Base-by-base conservation (phyloP, 306 rosid species). In the Vigna radiata region DNA sequence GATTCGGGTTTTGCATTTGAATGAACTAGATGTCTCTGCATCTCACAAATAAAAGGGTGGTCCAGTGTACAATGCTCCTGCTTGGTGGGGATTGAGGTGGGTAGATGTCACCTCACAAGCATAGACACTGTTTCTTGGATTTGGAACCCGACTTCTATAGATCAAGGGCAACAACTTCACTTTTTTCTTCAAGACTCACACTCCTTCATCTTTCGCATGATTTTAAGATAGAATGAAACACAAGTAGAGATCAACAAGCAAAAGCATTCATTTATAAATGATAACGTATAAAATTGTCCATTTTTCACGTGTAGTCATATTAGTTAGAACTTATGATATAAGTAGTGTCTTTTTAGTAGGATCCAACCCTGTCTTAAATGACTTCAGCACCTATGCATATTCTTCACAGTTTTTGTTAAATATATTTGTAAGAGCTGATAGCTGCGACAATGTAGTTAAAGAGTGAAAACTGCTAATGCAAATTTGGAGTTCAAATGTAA, bases 341-440 rank as follows among this genome's bases (percentile, higher is more conserved):
- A 49, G 37, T 25, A 27, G 31, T 36, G 14, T 53, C 52, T 17
- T 55, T 54, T 43, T 43, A 77, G 68, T 7, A 11, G 37, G 56
- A 39, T 55, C 75, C 68, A 54, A 50, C 47, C 46, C 47, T 12
- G 59, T 17, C 48, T 31, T 65, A 58, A n/a, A 50, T 50, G 48
- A 23, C 27, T 47, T 68, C 41, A 60, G 18, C 4, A 31, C 19
- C 27, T 33, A 11, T 41, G 8, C 17, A 11, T 13, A 64, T 47
- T 37, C n/a, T 53, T 46, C 8, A 25, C 56, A 68, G 67, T 74
- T 68, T 68, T 81, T 37, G 44, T 13, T 29, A 29, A 8, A 7
- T 61, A 55, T 49, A 41, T 46, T 29, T 37, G 14, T 4, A 58
- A 23, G 60, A 47, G 18, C 29, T 71, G 14, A 6, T 21, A 56